Base-by-base conservation (phyloP, 129 eudicot genomes). In the Escallonia rubra region DNA sequence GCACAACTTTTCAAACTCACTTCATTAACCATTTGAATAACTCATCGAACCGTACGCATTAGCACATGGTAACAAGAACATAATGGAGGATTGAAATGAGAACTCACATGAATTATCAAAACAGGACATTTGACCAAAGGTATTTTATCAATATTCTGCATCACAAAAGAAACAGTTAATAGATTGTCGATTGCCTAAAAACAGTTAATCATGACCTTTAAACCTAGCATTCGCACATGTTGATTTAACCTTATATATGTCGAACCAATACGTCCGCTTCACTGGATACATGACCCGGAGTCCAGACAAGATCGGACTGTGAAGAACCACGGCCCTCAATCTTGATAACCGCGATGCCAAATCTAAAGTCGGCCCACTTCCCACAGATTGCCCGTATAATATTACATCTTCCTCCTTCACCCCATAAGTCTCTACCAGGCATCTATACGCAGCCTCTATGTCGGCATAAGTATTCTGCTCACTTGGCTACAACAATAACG, bases 381-480 rank as follows among this genome's bases (percentile, higher is more conserved):
- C 98, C 40, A 93, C 96, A 10, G 98, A 93, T 51, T 93, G 98
- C 2, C 98, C 98, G 55, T 93, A 93, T 1, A 93, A 80, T 43
- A 93, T 85, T 42, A 93, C 55, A 72, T 93, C 91, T 70, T 93
- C 98, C 48, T 93, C 88, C 76, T 84, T 87, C 9, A 87, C 81
- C 54, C 96, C 96, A 66, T 86, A 89, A 70, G 80, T 89, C 72
- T 89, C 95, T 65, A 81, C 95, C 34, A 93, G 96, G 78, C 92
- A 89, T 79, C 81, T 86, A 68, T 89, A 93, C 34, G 85, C 96
- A 40, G 98, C 98, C 82, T 93, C 95, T 50, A 93, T 89, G 75
- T 93, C 98, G 41, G 96, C 96, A 79, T 93, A 93, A 3, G 98
- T 93, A 59, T 93, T 79, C 74, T 93, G 95, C 82, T 93, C 98